A percentile compares a stretch with the other conserved stretches of the same genome.
phyloP scores from a whole-genome alignment of 164 flowering plant genomes.

The Dillenia turbinata region DNA sequence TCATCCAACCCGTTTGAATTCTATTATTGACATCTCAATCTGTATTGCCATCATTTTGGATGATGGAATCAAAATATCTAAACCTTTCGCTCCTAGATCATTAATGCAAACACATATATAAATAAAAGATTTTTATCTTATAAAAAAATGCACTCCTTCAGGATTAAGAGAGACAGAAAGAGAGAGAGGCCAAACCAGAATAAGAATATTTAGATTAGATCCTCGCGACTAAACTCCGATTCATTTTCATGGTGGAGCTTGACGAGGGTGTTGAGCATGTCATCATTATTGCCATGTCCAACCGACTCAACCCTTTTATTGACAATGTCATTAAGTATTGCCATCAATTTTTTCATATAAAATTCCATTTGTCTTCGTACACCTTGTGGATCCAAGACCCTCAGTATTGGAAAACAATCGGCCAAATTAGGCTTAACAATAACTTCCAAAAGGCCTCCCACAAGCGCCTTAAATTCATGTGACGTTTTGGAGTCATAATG shows the following conservation, averaged over 20 bases:
- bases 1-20: too few species aligned
- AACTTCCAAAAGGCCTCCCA: conserved; percentile 8
- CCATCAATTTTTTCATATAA: neutral
- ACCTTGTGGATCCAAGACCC: conserved; percentile 12
- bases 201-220: neutral
- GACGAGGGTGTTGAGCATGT: conserved; percentile 9
- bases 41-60: too few species aligned
- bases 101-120: too few species aligned
- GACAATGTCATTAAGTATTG: conserved; percentile 15
- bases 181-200: neutral
- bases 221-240: neutral
- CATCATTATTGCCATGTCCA: neutral
- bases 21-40: too few species aligned
- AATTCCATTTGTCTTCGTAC: neutral
- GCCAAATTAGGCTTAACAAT: conserved; percentile 16
- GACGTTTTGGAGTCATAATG: conserved; percentile 8
- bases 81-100: too few species aligned
- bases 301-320: neutral
- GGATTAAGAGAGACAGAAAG: too few species aligned
- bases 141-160: too few species aligned
- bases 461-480: conserved; percentile 16
- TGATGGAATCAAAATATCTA: too few species aligned
- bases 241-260: conserved; percentile 1
- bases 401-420: conserved; percentile 15
- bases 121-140: too few species aligned